Evolutionary conservation across 306 rosid genomes (phyloP).

Genomic region (Acacia confusa): DNA sequence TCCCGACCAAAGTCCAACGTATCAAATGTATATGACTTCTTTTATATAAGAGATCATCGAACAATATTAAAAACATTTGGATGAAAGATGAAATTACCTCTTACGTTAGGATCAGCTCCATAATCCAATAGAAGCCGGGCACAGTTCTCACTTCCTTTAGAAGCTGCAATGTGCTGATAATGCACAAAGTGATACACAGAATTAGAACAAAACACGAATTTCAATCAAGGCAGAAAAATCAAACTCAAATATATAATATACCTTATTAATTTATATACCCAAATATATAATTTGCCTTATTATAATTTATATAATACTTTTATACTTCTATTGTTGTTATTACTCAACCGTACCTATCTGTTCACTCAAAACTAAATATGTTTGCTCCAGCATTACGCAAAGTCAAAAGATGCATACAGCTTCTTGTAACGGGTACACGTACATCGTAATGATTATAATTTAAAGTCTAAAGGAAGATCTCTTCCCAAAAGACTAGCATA

Average conservation of each 20-base stretch:
- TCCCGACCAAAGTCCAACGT: background rate
- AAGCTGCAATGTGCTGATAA: constrained; percentile 79
- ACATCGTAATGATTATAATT: no score
- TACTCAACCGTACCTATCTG: background rate
- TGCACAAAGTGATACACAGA: constrained; percentile 10
- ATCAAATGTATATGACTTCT: background rate
- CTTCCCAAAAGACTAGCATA: no score
- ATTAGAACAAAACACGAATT: background rate
- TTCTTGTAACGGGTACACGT: no score
- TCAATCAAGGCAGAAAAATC: background rate
- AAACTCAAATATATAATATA: no score
- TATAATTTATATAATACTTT: no score
- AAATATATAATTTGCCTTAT: no score
- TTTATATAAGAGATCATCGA: no score
- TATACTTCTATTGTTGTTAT: background rate
- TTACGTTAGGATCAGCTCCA: constrained; percentile 73
- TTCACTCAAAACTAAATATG: background rate
- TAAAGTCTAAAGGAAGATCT: no score
- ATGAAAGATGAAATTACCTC: constrained; percentile 52
- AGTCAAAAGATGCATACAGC: background rate
- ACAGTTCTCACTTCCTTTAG: constrained; percentile 75
- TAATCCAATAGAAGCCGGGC: constrained; percentile 72
- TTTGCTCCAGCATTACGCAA: background rate
- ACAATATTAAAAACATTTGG: background rate
- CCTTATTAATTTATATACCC: no score